Evolutionary conservation across 331 rosid species (phyloP).

Genomic region (Arachis monticola): DNA sequence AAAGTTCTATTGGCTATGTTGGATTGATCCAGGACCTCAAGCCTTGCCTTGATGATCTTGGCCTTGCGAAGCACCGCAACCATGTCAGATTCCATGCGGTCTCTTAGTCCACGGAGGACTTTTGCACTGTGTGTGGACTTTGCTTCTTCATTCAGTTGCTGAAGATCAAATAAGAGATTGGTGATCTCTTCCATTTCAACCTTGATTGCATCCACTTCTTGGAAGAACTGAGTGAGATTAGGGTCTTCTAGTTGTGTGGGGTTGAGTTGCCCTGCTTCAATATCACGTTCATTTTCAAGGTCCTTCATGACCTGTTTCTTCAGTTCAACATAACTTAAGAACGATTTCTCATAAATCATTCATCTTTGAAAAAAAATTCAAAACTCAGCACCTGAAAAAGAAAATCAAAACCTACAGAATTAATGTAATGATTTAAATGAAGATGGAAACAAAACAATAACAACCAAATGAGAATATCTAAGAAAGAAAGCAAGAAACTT

Average conservation of each 20-base stretch:
- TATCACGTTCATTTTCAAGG: conserved; percentile 53
- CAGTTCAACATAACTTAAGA: conserved; percentile 88
- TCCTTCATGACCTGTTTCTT: conserved; percentile 78
- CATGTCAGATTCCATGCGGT: conserved; percentile 79
- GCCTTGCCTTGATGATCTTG: conserved; percentile 58
- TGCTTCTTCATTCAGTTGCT: conserved; percentile 72
- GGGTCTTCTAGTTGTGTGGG: conserved; percentile 67
- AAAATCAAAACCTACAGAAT: conserved; percentile 12
- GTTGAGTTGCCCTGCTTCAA: conserved; percentile 68
- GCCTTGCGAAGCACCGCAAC: conserved; percentile 82
- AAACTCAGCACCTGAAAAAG: conserved; percentile 50
- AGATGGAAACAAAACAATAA: background rate
- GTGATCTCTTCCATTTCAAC: conserved; percentile 89
- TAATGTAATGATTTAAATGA: background rate
- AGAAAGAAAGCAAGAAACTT: conserved; percentile 19
- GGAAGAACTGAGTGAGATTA: conserved; percentile 76
- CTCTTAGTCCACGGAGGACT: conserved; percentile 81
- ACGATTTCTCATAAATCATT: conserved; percentile 90
- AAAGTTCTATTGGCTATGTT: conserved; percentile 54
- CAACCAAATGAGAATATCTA: background rate
- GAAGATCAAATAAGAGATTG: conserved; percentile 88
- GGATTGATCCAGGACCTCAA: conserved; percentile 70
- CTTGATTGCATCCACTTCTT: conserved; percentile 69
- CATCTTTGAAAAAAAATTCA: conserved; percentile 59
- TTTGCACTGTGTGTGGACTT: conserved; percentile 85